These are phyloP conservation scores for Chrysoporthe cubensis DNA, from an alignment of 2,329 filamentous ascomycete species.

Conservation along the genomic window DNA sequence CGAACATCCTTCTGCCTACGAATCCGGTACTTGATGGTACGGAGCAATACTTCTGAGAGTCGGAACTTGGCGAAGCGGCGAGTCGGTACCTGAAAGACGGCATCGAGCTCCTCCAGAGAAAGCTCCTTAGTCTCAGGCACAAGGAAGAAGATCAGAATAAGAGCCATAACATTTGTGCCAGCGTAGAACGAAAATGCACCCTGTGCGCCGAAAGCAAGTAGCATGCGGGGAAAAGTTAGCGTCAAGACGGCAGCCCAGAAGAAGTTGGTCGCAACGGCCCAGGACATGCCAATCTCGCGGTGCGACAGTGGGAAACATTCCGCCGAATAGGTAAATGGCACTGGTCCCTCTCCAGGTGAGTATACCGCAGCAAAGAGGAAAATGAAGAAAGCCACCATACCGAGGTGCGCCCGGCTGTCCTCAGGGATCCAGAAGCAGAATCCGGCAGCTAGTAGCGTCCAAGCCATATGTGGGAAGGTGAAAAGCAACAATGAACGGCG, in stretches of 20 bases:
- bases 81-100: conserved; percentile 63
- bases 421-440: conserved; percentile 53
- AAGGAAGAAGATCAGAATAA: conserved; percentile 59
- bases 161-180: conserved; percentile 57
- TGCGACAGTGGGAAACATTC: conserved; percentile 74
- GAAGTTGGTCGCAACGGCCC: conserved; percentile 67
- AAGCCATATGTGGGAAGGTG: conserved; percentile 66
- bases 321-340: conserved; percentile 70
- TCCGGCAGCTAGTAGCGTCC: conserved; percentile 61
- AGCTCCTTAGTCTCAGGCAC: conserved; percentile 60
- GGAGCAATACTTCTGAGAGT: conserved; percentile 58
- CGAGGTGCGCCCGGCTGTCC: conserved; percentile 37
- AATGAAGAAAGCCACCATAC: conserved; percentile 52
- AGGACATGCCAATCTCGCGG: conserved; percentile 72
- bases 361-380: conserved; percentile 36
- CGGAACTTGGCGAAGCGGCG: conserved; percentile 61
- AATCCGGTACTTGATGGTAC: conserved; percentile 61
- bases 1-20: conserved; percentile 49
- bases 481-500: conserved; percentile 64
- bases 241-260: conserved; percentile 61
- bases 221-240: conserved; percentile 64
- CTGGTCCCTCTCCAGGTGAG: conserved; percentile 60
- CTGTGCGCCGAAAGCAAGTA: background rate
- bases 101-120: conserved; percentile 58
- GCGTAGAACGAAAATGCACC: conserved; percentile 58